phyloP scores from a whole-genome alignment of 1,284 basidiomycete species.

The Ceratobasidium sp. region DNA sequence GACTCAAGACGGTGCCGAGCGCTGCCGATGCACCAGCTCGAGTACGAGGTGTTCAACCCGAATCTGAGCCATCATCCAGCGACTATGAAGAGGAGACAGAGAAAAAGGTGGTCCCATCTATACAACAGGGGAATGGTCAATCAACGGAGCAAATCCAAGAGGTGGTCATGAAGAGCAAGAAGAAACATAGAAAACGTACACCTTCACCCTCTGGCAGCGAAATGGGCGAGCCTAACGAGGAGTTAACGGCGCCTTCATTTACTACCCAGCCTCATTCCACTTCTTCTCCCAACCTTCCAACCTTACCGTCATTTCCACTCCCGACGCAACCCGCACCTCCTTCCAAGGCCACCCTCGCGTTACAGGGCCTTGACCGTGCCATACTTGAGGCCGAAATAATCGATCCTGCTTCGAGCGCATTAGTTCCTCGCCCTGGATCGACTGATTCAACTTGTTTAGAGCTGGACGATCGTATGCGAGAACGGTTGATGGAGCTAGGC shows the following conservation, averaged over 20 bases:
- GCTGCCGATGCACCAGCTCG: constrained; percentile 56
- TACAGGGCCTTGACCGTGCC: constrained; percentile 84
- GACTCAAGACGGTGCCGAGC: constrained; percentile 60
- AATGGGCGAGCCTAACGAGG: constrained; percentile 40
- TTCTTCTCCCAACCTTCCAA: constrained; percentile 54
- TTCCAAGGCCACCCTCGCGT: constrained; percentile 73
- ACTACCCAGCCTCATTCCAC: constrained; percentile 55
- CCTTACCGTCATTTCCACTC: constrained; percentile 78
- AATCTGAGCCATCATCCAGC: constrained; percentile 42
- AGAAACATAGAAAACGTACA: constrained; percentile 30
- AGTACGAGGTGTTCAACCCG: constrained; percentile 40
- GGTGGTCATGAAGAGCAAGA: constrained; percentile 48
- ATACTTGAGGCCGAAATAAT: constrained; percentile 80
- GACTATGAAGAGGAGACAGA: constrained; percentile 42
- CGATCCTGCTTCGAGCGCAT: constrained; percentile 67
- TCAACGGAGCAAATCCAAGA: constrained; percentile 52
- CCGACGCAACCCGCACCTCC: constrained; percentile 80
- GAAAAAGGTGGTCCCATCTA: constrained; percentile 42
- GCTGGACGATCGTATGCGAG: constrained; percentile 73
- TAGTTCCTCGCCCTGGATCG: constrained; percentile 64
- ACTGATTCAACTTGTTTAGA: constrained; percentile 59
- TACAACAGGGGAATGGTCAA: constrained; percentile 37
- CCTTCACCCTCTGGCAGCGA: background rate
- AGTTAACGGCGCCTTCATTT: constrained; percentile 46
- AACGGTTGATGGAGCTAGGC: constrained; percentile 78